phyloP scores from a whole-genome alignment of 2,329 filamentous ascomycete genomes.

The Dactylonectria macrodidyma region DNA sequence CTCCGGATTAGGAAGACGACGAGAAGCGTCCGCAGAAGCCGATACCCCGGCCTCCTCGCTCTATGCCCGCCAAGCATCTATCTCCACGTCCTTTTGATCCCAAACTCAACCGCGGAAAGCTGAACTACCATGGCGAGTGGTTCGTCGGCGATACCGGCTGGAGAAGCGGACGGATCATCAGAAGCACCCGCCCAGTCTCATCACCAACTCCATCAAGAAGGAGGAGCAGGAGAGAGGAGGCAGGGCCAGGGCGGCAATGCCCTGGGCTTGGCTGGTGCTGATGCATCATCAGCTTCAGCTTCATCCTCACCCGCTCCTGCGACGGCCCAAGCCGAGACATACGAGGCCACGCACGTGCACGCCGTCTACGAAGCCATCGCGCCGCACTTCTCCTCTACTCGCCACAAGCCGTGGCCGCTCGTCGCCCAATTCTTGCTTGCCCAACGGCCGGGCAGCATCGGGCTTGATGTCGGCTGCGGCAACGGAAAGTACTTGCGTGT shows the following conservation, averaged over 20 bases:
- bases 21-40: slow-evolving; percentile 20
- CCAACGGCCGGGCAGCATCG: slow-evolving; percentile 79
- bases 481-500: slow-evolving; percentile 96
- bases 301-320: slow-evolving; percentile 28
- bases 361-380: slow-evolving; percentile 91
- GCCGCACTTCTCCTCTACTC: slow-evolving; percentile 85
- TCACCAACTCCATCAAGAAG: slow-evolving; percentile 32
- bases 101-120: not conserved
- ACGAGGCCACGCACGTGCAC: slow-evolving; percentile 92
- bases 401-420: slow-evolving; percentile 91
- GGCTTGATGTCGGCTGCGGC: slow-evolving; percentile 93
- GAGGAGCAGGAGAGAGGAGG: not conserved
- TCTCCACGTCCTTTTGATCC: not conserved
- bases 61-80: not conserved
- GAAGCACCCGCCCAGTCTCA: slow-evolving; percentile 29
- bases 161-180: slow-evolving; percentile 36
- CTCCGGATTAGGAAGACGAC: slow-evolving; percentile 20
- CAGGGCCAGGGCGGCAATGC: not conserved
- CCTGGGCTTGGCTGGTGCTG: not conserved
- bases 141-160: slow-evolving; percentile 45
- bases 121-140: slow-evolving; percentile 42
- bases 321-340: slow-evolving; percentile 62
- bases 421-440: slow-evolving; percentile 82
- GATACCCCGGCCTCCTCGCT: slow-evolving; percentile 4
- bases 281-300: slow-evolving; percentile 14